Conservation (phyloP, 139 green algal genomes). For the Chlorella sp. region DNA sequence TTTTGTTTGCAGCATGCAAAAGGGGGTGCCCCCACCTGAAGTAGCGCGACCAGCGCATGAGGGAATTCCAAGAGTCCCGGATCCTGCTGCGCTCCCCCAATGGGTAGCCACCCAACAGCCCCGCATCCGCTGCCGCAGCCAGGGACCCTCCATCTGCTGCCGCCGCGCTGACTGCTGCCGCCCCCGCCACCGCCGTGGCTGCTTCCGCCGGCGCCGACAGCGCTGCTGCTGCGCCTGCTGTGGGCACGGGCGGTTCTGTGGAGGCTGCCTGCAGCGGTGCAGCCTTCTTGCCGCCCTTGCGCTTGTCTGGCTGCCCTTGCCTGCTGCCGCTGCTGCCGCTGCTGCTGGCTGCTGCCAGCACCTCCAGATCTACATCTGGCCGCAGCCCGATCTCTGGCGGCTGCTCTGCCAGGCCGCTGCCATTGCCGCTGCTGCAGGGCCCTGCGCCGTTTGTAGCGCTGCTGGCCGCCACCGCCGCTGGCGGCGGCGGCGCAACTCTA, state of each 20-base stretch:
- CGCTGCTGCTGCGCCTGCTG: too few species aligned
- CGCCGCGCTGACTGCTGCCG: not conserved
- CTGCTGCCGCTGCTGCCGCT: not conserved
- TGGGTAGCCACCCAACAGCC: constrained; percentile 28
- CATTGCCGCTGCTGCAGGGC: constrained; percentile 1
- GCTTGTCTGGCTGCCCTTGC: too few species aligned
- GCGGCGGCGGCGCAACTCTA: not conserved
- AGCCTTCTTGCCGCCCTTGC: too few species aligned
- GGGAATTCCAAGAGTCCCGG: constrained; percentile 72
- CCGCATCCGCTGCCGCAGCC: not conserved
- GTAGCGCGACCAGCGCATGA: constrained; percentile 91
- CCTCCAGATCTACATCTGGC: not conserved
- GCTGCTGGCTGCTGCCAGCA: not conserved
- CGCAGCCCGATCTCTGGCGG: constrained; percentile 1
- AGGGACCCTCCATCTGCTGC: not conserved
- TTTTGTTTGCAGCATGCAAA: too few species aligned
- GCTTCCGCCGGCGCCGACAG: not conserved
- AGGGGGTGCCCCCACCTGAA: constrained; percentile 41
- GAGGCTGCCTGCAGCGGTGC: too few species aligned
- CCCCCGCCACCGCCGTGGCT: not conserved
- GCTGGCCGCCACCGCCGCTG: not conserved
- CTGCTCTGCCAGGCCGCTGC: not conserved
- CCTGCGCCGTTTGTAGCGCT: not conserved
- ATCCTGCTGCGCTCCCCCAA: constrained; percentile 73
- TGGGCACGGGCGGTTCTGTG: too few species aligned